Evolutionary conservation across 2,329 filamentous ascomycete genomes (phyloP).

Genomic region (Microsporum canis): DNA sequence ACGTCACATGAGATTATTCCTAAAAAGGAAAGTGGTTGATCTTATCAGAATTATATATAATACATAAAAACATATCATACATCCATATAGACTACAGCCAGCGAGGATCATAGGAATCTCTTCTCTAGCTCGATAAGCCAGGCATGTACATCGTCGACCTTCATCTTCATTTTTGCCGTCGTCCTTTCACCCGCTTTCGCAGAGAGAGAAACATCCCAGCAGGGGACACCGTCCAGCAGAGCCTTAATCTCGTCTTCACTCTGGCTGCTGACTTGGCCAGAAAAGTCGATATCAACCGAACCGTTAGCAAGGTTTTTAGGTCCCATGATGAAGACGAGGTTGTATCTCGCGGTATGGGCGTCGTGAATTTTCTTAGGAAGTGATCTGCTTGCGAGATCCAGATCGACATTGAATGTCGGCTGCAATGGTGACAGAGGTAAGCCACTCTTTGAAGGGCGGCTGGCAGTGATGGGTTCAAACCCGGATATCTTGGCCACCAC

Average conservation of each 20-base stretch:
- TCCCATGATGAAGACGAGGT: conserved; percentile 62
- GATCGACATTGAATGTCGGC: conserved; percentile 57
- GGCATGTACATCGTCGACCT: conserved; percentile 28
- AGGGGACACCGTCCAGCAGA: conserved; percentile 18
- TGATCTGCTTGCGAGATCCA: conserved; percentile 53
- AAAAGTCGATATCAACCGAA: conserved; percentile 39
- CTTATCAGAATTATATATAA: not conserved
- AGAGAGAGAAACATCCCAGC: conserved; percentile 10
- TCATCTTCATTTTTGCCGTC: conserved; percentile 22
- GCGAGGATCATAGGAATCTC: conserved; percentile 23
- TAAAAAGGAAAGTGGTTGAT: not conserved
- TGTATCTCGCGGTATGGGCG: conserved; percentile 61
- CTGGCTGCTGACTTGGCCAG: conserved; percentile 34
- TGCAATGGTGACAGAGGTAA: conserved; percentile 37
- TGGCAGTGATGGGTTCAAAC: conserved; percentile 13
- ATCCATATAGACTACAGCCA: not conserved
- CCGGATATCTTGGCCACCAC: conserved; percentile 42
- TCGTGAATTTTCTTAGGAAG: conserved; percentile 59
- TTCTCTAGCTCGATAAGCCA: conserved; percentile 29
- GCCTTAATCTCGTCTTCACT: conserved; percentile 21
- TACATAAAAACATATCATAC: not conserved
- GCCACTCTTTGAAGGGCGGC: conserved; percentile 8
- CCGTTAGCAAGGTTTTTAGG: conserved; percentile 48
- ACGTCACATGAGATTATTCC: not conserved
- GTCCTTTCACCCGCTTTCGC: not conserved